These are phyloP conservation scores for Phytophthora foliorum DNA, from an alignment of 352 stramenopile genomes.

Conservation along the genomic window DNA sequence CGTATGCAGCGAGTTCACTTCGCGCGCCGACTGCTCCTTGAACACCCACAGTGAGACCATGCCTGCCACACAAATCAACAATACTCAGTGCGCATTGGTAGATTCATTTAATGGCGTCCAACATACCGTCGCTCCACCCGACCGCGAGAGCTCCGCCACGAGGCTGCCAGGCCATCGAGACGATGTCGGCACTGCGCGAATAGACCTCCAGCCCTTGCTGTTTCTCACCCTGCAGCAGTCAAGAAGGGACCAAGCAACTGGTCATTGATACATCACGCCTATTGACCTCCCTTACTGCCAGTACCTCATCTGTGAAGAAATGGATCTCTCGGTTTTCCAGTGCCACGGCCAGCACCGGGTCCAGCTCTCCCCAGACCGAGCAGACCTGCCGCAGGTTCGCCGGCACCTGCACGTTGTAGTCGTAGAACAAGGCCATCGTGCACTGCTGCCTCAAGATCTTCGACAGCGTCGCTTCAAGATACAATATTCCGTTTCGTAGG, in stretches of 20 bases:
- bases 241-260: neutral
- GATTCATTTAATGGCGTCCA: neutral
- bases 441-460: constrained; percentile 9
- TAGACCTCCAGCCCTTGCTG: constrained; percentile 62
- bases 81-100: neutral
- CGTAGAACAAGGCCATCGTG: constrained; percentile 79
- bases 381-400: constrained; percentile 76
- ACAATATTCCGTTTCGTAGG: constrained; percentile 1
- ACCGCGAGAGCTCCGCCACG: constrained; percentile 78
- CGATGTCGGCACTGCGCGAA: constrained; percentile 71
- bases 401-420: constrained; percentile 80
- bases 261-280: too few species aligned
- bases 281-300: too few species aligned
- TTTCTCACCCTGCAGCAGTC: constrained; percentile 68
- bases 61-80: constrained; percentile 38
- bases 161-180: constrained; percentile 91
- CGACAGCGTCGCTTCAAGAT: constrained; percentile 35
- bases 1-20: constrained; percentile 87
- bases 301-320: constrained; percentile 92
- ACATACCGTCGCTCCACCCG: constrained; percentile 83
- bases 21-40: constrained; percentile 72
- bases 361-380: constrained; percentile 85
- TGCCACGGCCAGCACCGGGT: constrained; percentile 84
- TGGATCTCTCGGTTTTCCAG: constrained; percentile 90
- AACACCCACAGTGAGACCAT: constrained; percentile 89